These are phyloP conservation scores for Apiospora hydei DNA, from an alignment of 2,329 filamentous ascomycete genomes.

Conservation along the genomic window DNA sequence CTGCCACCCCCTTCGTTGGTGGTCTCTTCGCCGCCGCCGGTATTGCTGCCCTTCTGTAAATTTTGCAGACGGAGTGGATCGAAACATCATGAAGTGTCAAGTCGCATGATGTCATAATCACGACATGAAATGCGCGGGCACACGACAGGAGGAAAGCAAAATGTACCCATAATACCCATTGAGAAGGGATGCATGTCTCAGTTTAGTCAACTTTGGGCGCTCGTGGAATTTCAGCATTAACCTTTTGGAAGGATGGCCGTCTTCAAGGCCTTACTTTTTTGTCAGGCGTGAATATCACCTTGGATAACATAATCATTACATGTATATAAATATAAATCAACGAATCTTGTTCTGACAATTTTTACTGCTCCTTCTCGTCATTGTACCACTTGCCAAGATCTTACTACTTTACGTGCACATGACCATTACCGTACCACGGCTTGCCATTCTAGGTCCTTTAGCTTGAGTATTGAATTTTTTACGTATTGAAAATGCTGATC, in stretches of 20 bases:
- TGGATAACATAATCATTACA: slow-evolving; percentile 20
- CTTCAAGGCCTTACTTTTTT: not conserved
- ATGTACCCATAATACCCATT: slow-evolving; percentile 19
- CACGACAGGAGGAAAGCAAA: not conserved
- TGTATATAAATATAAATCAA: slow-evolving; percentile 17
- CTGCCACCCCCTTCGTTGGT: slow-evolving; percentile 17
- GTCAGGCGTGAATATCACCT: slow-evolving; percentile 15
- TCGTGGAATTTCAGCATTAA: slow-evolving; percentile 8
- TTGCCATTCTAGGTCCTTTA: not conserved
- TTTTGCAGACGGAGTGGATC: not conserved
- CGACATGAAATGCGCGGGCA: not conserved
- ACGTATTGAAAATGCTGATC: not conserved
- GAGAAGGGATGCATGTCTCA: not conserved
- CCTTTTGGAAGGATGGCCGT: not conserved
- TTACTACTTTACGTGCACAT: not conserved
- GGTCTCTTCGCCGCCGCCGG: slow-evolving; percentile 18
- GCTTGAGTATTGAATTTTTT: not conserved
- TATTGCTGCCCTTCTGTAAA: slow-evolving; percentile 23
- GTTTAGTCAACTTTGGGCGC: not conserved
- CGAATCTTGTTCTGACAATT: slow-evolving; percentile 11
- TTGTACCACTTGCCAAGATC: not conserved
- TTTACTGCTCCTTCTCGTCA: not conserved
- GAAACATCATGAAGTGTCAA: not conserved
- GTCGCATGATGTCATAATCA: slow-evolving; percentile 14
- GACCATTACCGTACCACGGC: not conserved